phyloP scores from a whole-genome alignment of 83 land plant species.

The Picea abies region DNA sequence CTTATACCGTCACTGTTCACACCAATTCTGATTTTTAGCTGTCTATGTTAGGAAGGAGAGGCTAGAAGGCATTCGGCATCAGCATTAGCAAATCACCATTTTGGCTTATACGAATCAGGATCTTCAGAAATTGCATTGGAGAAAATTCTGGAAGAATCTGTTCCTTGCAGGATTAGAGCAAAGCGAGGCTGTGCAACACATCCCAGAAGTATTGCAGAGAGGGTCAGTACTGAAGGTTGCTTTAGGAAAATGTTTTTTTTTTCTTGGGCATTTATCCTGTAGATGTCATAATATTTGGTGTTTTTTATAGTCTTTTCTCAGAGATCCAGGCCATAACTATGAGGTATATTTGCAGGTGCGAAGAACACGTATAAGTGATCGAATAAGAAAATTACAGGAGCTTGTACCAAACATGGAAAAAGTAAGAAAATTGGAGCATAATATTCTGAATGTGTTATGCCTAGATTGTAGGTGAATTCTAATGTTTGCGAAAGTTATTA shows the following conservation, averaged over 20 bases:
- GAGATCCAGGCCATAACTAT: neutral
- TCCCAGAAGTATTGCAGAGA: conserved; percentile 91
- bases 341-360: conserved; percentile 29
- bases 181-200: conserved; percentile 94
- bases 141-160: conserved; percentile 53
- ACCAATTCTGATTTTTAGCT: neutral
- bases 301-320: neutral
- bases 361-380: conserved; percentile 51
- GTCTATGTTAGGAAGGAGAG: conserved; percentile 6
- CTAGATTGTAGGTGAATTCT: neutral
- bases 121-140: conserved; percentile 48
- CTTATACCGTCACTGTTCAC: neutral
- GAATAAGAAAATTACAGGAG: conserved; percentile 55
- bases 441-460: neutral
- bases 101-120: conserved; percentile 51
- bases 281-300: neutral
- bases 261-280: neutral
- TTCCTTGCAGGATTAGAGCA: conserved; percentile 79
- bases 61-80: neutral
- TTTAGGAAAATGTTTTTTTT: neutral
- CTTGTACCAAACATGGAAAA: conserved; percentile 61
- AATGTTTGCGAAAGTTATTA: neutral
- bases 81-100: conserved; percentile 37
- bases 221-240: conserved; percentile 38
- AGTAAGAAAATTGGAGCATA: conserved; percentile 18